These are phyloP conservation scores for Neodidymelliopsis sp. DNA, from an alignment of 2,329 filamentous ascomycete genomes.

Conservation along the genomic window DNA sequence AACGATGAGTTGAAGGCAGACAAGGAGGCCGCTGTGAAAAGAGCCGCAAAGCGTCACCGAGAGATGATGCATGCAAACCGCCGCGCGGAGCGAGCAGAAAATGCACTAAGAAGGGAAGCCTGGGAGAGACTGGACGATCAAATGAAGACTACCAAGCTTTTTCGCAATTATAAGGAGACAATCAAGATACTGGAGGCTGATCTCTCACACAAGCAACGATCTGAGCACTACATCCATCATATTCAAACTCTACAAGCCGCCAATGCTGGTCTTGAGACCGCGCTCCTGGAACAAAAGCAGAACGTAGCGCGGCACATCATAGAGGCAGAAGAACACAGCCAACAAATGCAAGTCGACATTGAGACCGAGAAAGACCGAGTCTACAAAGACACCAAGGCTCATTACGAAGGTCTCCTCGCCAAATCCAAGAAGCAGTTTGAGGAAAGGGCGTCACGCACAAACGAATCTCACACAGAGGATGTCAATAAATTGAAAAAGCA, in stretches of 20 bases:
- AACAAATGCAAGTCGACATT: neutral
- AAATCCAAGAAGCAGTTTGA: neutral
- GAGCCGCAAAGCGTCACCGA: conserved; percentile 1
- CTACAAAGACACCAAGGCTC: neutral
- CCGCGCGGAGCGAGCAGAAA: conserved; percentile 9
- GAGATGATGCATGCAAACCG: conserved; percentile 6
- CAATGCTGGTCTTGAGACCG: neutral
- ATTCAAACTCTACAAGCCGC: neutral
- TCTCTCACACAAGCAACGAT: neutral
- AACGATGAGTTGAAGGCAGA: neutral
- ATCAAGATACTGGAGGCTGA: neutral
- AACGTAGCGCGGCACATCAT: neutral
- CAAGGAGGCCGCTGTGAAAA: neutral
- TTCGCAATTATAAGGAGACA: neutral
- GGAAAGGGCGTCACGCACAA: neutral
- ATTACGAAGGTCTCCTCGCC: neutral
- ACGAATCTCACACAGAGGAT: too few relatives aligned
- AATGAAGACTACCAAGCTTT: neutral
- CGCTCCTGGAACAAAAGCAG: neutral
- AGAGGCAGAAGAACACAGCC: neutral
- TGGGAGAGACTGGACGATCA: neutral
- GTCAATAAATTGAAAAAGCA: too few relatives aligned
- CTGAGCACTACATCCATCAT: neutral
- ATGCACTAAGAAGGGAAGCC: neutral
- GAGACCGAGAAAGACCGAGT: neutral